phyloP scores from a whole-genome alignment of 2,329 filamentous ascomycete genomes.

The Neurospora sp. region DNA sequence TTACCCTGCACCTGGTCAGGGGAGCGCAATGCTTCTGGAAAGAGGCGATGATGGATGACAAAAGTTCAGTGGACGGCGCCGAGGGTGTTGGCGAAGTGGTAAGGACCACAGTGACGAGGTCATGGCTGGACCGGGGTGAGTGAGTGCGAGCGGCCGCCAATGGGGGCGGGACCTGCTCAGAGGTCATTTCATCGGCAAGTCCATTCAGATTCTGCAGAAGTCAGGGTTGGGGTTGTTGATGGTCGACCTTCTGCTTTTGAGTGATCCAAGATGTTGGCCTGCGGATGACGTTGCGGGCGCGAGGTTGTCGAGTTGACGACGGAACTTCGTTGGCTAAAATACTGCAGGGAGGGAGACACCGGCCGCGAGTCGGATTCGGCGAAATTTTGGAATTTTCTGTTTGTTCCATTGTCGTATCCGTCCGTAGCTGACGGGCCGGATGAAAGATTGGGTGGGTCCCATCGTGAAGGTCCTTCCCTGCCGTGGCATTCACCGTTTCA shows the following conservation, averaged over 20 bases:
- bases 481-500: background rate
- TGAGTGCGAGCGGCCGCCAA: background rate
- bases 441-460: background rate
- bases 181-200: conserved; percentile 1
- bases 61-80: conserved; percentile 39
- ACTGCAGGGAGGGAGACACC: background rate
- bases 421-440: background rate
- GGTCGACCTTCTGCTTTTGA: background rate
- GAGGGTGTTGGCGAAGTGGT: conserved; percentile 48
- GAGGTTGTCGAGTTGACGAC: background rate
- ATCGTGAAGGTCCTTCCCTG: background rate
- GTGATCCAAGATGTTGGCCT: background rate
- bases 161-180: background rate
- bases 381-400: background rate
- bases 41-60: conserved; percentile 35
- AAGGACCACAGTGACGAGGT: conserved; percentile 34
- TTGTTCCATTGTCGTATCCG: background rate
- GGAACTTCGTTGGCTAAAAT: background rate
- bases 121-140: background rate
- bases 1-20: conserved; percentile 32
- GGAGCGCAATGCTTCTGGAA: conserved; percentile 32
- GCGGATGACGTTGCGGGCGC: background rate
- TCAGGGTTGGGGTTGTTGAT: background rate
- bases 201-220: background rate
- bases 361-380: background rate